Evolutionary conservation across 805 yeast genomes (phyloP), one percentile per base, ranked within the genome.

Genomic region (Pachysolen tannophilus): DNA sequence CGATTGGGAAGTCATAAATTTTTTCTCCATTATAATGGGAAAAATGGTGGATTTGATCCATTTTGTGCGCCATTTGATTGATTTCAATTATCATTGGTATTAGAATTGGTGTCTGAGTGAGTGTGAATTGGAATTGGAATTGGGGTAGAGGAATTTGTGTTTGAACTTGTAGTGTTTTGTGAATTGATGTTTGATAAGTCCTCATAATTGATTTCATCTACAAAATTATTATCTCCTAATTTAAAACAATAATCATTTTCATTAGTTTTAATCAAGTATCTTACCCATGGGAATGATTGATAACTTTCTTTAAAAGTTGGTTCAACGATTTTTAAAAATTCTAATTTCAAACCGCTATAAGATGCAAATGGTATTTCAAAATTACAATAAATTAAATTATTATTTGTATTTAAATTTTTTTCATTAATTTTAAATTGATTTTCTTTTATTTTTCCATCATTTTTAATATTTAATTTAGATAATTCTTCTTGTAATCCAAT

Each of bases 231-330:
- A 27, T 37, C 30, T 20, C 45, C 36, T 30, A 37, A 41, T 32
- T 35, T 42, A 27, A 44, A 43, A 18, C 42, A 34, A 17, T 47
- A 47, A 32, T 64, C 61, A 26, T 55, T 65, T 9, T 54, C 58
- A 37, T 59, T 65, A 44, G 62, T 70, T 25, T 54, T 42, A 4
- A 71, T 69, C 39, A 67, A 56, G 47, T 82, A 80, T 35, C 81
- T 63, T 1, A 82, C 80, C 94, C 94, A 82, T 0, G 92, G 88
- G 49, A 82, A 82, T 28, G 83, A 71, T 37, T 60, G 62, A 28
- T 53, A 53, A 5, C 82, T 75, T 44, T 78, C 78, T 34, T 69
- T 62, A 48, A 81, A 52, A 34, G 65, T 67, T 5, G 68, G 71
- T 46, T 82, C 94, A 17, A 70, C 72, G 11, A 82, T 79, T 42